Evolutionary conservation across 2,329 filamentous ascomycete genomes (phyloP), one percentile per base, ranked within the genome.

Genomic region (Trichoderma sp.): DNA sequence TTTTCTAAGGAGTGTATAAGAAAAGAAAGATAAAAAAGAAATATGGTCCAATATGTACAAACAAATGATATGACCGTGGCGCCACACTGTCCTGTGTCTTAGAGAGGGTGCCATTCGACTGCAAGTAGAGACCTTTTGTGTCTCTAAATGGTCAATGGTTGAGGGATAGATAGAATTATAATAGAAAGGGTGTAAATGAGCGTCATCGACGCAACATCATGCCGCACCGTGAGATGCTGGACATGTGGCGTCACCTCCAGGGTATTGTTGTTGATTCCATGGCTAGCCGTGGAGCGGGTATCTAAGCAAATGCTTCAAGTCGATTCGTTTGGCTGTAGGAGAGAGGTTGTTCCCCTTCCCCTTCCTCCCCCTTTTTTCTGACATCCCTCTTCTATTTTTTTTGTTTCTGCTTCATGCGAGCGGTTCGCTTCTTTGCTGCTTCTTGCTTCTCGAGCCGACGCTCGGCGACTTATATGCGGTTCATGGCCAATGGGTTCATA

Each of bases 401-500:
- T 35, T 18, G 21, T 71, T 50, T 60, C 64, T 35, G 16, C 31
- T 27, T 74, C 63, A 33, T 45, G 31, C 53, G 29, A 41, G 12
- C 50, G 50, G 50, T 27, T 73, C 45, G 60, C 11, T 66, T 59
- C 16, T 45, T 4, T 9, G 41, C 59, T 62, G 31, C 31, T 62
- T 66, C 11, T 50, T 60, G 45, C 33, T 74, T 60, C 31, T 63
- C 21, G 33, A 53, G 45, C 53, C 29, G 18, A 60, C n/a, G 50
- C 16, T 56, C 50, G 41, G 38, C 56, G 35, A 62, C 74, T 78
- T 78, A 89, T 84, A 90, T 87, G 79, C 86, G 85, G 81, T 91
- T 90, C 88, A 91, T 89, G 73, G 85, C 87, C 27, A 91, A 82
- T 3, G 89, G 89, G 79, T 91, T 89, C 81, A 89, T 86, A 65